phyloP scores from a whole-genome alignment of 2,329 filamentous ascomycete species.

The Tolypocladium tropicale region DNA sequence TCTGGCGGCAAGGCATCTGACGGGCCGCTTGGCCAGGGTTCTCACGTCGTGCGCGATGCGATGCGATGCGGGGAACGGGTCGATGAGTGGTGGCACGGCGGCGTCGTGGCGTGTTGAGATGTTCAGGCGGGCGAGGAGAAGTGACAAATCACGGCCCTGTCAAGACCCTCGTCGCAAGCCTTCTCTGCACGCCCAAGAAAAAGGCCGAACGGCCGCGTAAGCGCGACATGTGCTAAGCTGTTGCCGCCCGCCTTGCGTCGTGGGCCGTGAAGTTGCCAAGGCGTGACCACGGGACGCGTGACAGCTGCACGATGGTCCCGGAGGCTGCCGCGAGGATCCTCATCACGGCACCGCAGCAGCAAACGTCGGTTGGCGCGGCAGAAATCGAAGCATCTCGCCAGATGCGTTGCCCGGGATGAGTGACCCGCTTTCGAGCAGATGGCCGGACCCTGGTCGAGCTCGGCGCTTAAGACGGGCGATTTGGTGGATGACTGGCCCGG shows the following conservation, averaged over 20 bases:
- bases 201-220: background rate
- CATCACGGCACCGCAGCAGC: background rate
- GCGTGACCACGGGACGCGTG: background rate
- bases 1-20: background rate
- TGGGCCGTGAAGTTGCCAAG: background rate
- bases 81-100: background rate
- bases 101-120: background rate
- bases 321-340: background rate
- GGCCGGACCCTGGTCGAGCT: conserved; percentile 27
- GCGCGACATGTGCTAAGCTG: background rate
- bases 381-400: background rate
- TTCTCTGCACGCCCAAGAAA: background rate
- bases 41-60: background rate
- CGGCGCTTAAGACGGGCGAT: conserved; percentile 42
- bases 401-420: background rate
- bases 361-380: conserved; percentile 21
- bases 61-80: background rate
- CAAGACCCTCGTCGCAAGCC: background rate
- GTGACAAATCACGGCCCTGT: background rate
- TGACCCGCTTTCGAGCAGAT: conserved; percentile 7
- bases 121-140: background rate
- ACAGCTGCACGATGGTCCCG: background rate
- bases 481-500: conserved; percentile 31
- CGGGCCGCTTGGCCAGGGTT: background rate
- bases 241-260: background rate